A percentile compares a stretch with the other conserved stretches of the same genome.
Evolutionary conservation across 2,329 filamentous ascomycete genomes (phyloP).

Genomic region (Ophiostoma perfectum): DNA sequence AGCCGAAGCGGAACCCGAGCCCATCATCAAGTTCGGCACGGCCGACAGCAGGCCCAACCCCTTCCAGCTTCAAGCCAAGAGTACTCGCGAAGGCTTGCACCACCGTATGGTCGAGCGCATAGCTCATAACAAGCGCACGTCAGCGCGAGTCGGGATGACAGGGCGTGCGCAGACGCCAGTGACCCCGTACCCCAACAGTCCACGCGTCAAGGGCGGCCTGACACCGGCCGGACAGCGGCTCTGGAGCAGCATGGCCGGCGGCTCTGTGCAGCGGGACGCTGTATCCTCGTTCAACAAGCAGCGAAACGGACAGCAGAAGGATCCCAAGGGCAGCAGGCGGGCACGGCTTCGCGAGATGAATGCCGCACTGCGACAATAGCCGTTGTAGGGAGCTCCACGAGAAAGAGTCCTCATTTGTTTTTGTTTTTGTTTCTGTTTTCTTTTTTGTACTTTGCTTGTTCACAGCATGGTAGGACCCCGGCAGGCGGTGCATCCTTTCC

Average conservation of each 20-base stretch:
- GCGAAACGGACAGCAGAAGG: neutral
- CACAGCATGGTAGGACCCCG: too few relatives aligned
- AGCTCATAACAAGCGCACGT: slow-evolving; percentile 62
- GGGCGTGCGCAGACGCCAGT: slow-evolving; percentile 57
- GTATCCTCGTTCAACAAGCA: slow-evolving; percentile 23
- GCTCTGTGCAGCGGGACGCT: slow-evolving; percentile 32
- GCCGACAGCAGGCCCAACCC: slow-evolving; percentile 65
- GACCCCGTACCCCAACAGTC: slow-evolving; percentile 66
- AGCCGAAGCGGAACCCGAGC: slow-evolving; percentile 38
- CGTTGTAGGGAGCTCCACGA: too few relatives aligned
- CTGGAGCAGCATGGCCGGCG: slow-evolving; percentile 51
- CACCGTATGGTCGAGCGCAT: slow-evolving; percentile 81
- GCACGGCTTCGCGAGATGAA: slow-evolving; percentile 23
- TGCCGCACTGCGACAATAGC: neutral
- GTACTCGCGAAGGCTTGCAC: slow-evolving; percentile 73
- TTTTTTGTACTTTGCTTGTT: too few relatives aligned
- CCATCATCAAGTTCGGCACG: slow-evolving; percentile 53
- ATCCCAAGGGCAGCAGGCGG: slow-evolving; percentile 22
- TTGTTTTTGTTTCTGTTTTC: neutral
- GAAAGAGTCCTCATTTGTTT: neutral
- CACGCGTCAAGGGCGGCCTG: slow-evolving; percentile 51
- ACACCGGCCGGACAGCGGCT: slow-evolving; percentile 71
- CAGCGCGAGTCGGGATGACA: slow-evolving; percentile 53
- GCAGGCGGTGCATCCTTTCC: too few relatives aligned
- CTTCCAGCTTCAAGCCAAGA: slow-evolving; percentile 71